These are phyloP conservation scores for Epichloe baconii DNA, from an alignment of 2,329 filamentous ascomycete species.

Conservation along the genomic window DNA sequence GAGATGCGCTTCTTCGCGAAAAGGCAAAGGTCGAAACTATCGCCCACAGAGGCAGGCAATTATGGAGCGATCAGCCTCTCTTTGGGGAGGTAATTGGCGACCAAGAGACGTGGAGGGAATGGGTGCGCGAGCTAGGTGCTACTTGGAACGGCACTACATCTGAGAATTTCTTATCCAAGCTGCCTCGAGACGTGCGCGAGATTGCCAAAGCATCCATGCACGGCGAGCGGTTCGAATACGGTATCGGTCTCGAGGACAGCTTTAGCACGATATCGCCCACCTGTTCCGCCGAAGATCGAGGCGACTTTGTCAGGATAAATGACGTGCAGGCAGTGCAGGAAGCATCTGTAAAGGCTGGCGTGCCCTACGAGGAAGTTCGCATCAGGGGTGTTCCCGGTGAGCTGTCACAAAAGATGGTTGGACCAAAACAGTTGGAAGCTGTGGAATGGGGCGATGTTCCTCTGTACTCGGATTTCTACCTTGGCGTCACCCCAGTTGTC, in stretches of 20 bases:
- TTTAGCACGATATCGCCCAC: slow-evolving; percentile 20
- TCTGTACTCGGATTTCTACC: slow-evolving; percentile 25
- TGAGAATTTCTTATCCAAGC: slow-evolving; percentile 2
- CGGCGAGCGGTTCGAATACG: slow-evolving; percentile 23
- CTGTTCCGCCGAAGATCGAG: slow-evolving; percentile 22
- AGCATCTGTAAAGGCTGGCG: slow-evolving; percentile 15
- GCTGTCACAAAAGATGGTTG: slow-evolving; percentile 7
- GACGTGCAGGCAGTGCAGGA: slow-evolving; percentile 11
- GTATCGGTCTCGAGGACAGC: slow-evolving; percentile 26
- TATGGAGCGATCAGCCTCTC: slow-evolving; percentile 26
- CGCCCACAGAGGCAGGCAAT: slow-evolving; percentile 16
- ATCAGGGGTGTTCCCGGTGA: slow-evolving; percentile 17
- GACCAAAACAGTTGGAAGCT: neutral
- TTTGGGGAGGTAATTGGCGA: slow-evolving; percentile 26
- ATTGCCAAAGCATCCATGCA: slow-evolving; percentile 17
- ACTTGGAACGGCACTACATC: slow-evolving; percentile 20
- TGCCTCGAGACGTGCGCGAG: slow-evolving; percentile 10
- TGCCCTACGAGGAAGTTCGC: slow-evolving; percentile 10
- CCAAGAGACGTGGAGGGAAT: slow-evolving; percentile 24
- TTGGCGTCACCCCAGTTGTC: slow-evolving; percentile 21
- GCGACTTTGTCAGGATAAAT: slow-evolving; percentile 19
- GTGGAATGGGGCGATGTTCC: slow-evolving; percentile 19
- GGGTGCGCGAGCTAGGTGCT: slow-evolving; percentile 15
- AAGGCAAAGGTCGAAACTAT: slow-evolving; percentile 14
- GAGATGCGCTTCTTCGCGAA: slow-evolving; percentile 12